Percentiles rank a stretch among this genome's conserved stretches.
These are phyloP conservation scores for Bondarzewia mesenterica DNA, from an alignment of 1,284 basidiomycete species.

Conservation along the genomic window DNA sequence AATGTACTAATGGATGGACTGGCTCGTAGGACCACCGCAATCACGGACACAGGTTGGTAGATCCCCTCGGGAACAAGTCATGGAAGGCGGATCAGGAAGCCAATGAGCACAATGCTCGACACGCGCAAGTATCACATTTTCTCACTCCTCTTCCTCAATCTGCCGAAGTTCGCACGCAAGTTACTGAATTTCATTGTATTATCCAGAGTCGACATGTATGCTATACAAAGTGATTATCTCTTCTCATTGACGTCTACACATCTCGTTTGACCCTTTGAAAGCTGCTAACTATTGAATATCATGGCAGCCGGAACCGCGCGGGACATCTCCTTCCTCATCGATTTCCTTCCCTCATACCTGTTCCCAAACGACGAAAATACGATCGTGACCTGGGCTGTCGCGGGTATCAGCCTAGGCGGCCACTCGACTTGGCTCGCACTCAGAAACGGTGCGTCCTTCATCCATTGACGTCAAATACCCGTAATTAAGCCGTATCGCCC, in stretches of 20 bases:
- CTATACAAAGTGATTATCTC: neutral
- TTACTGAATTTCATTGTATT: neutral
- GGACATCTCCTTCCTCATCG: conserved; percentile 77
- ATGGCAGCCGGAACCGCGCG: conserved; percentile 58
- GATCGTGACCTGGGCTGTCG: conserved; percentile 62
- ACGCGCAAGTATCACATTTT: neutral
- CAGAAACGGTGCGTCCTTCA: neutral
- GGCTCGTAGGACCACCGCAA: conserved; percentile 1
- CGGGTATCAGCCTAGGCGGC: conserved; percentile 72
- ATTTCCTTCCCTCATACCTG: conserved; percentile 72
- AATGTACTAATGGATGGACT: no score
- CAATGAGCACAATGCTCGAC: neutral
- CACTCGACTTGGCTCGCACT: conserved; percentile 68
- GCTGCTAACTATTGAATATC: neutral
- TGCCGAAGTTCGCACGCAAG: neutral
- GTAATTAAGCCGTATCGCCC: neutral
- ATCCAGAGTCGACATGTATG: conserved; percentile 2
- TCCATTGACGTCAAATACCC: neutral
- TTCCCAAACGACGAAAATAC: conserved; percentile 63
- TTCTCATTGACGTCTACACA: no score
- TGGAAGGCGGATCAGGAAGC: neutral
- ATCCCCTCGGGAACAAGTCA: neutral
- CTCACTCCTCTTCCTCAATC: no score
- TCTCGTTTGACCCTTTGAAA: neutral
- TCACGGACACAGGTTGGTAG: neutral